These are phyloP conservation scores for Amesomyces nigricolor DNA, from an alignment of 2,329 filamentous ascomycete species.

Conservation along the genomic window DNA sequence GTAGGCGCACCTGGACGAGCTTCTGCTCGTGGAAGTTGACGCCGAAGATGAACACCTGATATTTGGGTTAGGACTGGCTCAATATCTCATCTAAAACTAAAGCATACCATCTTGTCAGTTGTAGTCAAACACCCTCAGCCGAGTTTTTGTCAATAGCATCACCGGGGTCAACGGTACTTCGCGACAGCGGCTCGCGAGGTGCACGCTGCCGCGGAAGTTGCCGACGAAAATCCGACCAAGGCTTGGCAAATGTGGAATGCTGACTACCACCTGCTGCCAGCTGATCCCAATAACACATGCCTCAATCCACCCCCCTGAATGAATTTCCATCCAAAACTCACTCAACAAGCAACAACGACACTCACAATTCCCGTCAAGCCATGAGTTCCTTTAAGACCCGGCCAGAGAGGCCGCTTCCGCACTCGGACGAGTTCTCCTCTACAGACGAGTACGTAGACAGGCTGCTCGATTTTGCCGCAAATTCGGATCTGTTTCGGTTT, in stretches of 20 bases:
- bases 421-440: slow-evolving; percentile 62
- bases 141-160: slow-evolving; percentile 19
- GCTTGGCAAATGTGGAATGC: not conserved
- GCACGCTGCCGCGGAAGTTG: slow-evolving; percentile 8
- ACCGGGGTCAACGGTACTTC: slow-evolving; percentile 5
- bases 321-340: not conserved
- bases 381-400: slow-evolving; percentile 36
- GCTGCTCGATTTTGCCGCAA: slow-evolving; percentile 69
- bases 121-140: slow-evolving; percentile 17
- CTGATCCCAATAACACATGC: not conserved
- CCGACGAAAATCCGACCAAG: slow-evolving; percentile 16
- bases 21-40: slow-evolving; percentile 78
- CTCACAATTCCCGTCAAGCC: slow-evolving; percentile 5
- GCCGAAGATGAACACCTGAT: slow-evolving; percentile 57
- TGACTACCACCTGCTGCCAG: not conserved
- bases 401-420: slow-evolving; percentile 57
- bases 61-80: not conserved
- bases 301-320: not conserved
- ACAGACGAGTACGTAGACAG: slow-evolving; percentile 73
- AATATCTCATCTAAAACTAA: not conserved
- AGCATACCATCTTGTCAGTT: slow-evolving; percentile 27
- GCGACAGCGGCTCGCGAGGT: slow-evolving; percentile 13
- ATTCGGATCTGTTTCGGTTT: slow-evolving; percentile 71
- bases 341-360: not conserved
- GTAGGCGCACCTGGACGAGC: slow-evolving; percentile 66